Base-by-base conservation (phyloP, 331 rosid genomes). In the Spiraea crenata region DNA sequence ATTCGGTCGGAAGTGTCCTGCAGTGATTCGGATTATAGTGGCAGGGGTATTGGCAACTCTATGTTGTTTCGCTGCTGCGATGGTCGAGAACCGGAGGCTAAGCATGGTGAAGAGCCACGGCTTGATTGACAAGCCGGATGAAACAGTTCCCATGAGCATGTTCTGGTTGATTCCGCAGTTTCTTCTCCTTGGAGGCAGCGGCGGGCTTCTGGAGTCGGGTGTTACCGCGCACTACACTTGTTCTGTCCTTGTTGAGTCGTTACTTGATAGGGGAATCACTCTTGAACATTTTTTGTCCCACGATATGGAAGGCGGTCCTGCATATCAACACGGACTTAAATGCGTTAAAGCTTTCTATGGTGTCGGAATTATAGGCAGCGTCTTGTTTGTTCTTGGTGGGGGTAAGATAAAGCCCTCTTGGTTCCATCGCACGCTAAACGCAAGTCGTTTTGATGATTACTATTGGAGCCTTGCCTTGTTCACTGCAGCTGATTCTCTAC, bases 151-250 rank as follows among this genome's bases (percentile, higher is more conserved):
- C 7, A 72, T 81, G 81, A 63, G 35, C 52, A 48, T 82, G 70
- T 78, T 75, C 9, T 82, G 83, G 82, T 9, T 82, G 63, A n/a
- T 76, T 11, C 85, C 82, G 0, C 82, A 81, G 54, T 72, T 61
- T 69, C 46, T 72, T 19, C 66, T 76, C 4, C 72, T 81, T 1
- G 79, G 79, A 16, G 54, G 39, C 9, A 6, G 45, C 13, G 72
- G 70, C 15, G 79, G 72, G 45, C 69, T 59, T 49, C 49, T 25
- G 2, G 31, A 25, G 31, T 25, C 31, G 31, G 31, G 31, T 2
- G 31, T 25, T 25, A 25, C 31, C 31, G 31, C 31, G 31, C 31
- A 0, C 31, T 25, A 25, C 31, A 25, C 31, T 25, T 1, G 31
- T 25, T 25, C 31, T 25, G 31, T 25, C 31, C 31, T 25, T 25